Evolutionary conservation across 1,139 yeast genomes (phyloP).

Genomic region (Pichia sp.): DNA sequence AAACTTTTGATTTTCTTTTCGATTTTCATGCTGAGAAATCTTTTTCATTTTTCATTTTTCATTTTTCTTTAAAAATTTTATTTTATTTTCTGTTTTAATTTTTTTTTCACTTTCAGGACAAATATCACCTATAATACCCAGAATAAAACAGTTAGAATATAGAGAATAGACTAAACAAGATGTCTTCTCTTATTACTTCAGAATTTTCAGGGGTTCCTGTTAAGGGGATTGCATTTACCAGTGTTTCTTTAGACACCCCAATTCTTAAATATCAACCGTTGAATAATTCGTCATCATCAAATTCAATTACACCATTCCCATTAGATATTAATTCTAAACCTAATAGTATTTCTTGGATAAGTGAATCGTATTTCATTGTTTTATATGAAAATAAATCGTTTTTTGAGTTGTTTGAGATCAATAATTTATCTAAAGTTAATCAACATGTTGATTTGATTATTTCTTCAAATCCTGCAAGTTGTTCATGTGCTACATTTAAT

Average conservation of each 20-base stretch:
- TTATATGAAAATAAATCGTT: slow-evolving; percentile 13
- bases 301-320: slow-evolving; percentile 6
- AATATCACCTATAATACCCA: too few species aligned
- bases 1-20: neutral
- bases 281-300: neutral
- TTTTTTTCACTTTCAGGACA: neutral
- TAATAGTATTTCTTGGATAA: slow-evolving; percentile 10
- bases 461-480: slow-evolving; percentile 10
- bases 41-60: neutral
- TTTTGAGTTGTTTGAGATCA: slow-evolving; percentile 12
- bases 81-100: neutral
- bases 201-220: slow-evolving; percentile 7
- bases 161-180: neutral
- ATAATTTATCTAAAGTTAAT: neutral
- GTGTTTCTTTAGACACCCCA: slow-evolving; percentile 68
- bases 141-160: neutral
- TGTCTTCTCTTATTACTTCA: slow-evolving; percentile 5
- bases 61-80: neutral
- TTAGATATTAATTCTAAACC: slow-evolving; percentile 7
- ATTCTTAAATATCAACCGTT: slow-evolving; percentile 57
- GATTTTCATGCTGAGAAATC: neutral
- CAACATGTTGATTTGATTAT: slow-evolving; percentile 7
- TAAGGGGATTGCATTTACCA: slow-evolving; percentile 45
- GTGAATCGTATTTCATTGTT: slow-evolving; percentile 7
- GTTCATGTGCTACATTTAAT: slow-evolving; percentile 8